Conservation (phyloP, 148 eudicot genomes). For the Silene latifolia region DNA sequence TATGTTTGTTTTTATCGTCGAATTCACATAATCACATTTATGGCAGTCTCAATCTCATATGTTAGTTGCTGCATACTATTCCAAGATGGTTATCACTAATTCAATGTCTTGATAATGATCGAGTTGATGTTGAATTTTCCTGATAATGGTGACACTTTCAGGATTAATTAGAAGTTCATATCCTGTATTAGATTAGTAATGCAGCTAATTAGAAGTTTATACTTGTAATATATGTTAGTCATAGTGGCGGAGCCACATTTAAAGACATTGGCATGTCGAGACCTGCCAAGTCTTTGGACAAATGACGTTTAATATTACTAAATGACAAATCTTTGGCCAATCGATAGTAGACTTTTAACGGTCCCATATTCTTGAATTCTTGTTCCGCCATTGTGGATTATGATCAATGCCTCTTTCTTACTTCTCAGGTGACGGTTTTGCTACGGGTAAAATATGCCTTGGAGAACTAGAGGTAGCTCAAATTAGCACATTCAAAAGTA, state of each 20-base stretch:
- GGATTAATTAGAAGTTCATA: background rate
- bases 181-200: too few relatives aligned
- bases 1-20: constrained; percentile 14
- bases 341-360: too few relatives aligned
- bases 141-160: background rate
- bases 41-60: constrained; percentile 8
- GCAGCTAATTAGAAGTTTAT: too few relatives aligned
- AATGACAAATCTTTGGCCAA: background rate
- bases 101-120: background rate
- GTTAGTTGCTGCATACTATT: constrained; percentile 16
- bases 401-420: constrained; percentile 2
- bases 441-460: constrained; percentile 61
- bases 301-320: too few relatives aligned
- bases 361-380: too few relatives aligned
- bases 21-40: background rate
- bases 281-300: too few relatives aligned
- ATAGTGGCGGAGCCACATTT: too few relatives aligned
- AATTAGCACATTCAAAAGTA: constrained; percentile 49
- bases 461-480: constrained; percentile 72
- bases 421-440: constrained; percentile 70
- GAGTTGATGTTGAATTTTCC: background rate
- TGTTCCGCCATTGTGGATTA: background rate
- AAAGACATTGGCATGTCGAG: too few relatives aligned
- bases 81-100: constrained; percentile 4
- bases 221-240: too few relatives aligned